Evolutionary conservation across 306 rosid species (phyloP), one percentile per base, ranked within the genome.

Genomic region (Vachellia collinsii): DNA sequence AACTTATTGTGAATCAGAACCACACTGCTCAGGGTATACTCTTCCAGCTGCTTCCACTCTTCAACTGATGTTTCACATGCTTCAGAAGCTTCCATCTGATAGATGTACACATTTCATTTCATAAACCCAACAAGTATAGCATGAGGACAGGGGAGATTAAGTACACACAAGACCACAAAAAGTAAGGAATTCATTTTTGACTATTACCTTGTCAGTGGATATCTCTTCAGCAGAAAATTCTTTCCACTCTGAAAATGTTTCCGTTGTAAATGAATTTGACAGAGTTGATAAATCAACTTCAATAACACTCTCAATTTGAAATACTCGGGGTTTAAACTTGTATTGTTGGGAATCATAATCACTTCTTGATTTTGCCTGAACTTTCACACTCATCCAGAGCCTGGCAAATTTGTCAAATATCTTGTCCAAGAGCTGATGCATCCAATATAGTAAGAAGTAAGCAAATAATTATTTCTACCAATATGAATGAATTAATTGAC

Each of bases 271-370:
- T 23, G 90, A 80, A 56, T 77, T 84, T 42, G 83, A 83, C 79
- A 86, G 82, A 68, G 81, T 29, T 48, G 88, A 85, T 73, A 93
- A 83, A 62, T 93, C 92, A 69, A 82, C 87, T 9, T 93, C 97
- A 79, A 95, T 86, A 78, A 95, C 87, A 58, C 86, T 86, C 72
- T 91, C 96, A 48, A 95, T 86, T 64, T 83, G 86, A 70, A 95
- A 91, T 4, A 75, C 88, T 62, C 97, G 96, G 75, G 95, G 86
- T 83, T 82, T 93, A 69, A 93, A 91, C 84, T 89, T 93, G 92
- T 83, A 93, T 79, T 80, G 85, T 80, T 88, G 91, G 46, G 98
- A 85, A 62, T 86, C 85, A 70, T 41, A 11, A 56, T 93, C 93
- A 47, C 91, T 90, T 79, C 79, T 86, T 75, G 90, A 82, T 74